Base-by-base conservation (phyloP, 1,139 yeast genomes). In the Taphrina communis region DNA sequence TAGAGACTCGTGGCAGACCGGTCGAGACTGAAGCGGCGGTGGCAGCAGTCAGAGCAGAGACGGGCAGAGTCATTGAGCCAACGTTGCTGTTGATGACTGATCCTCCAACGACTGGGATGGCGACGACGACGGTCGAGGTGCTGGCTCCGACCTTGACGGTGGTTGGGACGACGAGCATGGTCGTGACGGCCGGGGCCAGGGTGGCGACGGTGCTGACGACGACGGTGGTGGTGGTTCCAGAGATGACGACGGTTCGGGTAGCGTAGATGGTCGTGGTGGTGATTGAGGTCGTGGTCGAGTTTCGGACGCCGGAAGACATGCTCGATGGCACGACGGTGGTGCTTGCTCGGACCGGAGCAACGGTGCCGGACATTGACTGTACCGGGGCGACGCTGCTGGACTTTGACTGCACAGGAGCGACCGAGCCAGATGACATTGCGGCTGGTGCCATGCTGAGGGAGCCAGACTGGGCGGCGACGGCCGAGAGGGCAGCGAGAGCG, bases 101-200 rank as follows among this genome's bases (percentile, higher is more conserved):
- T 58, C 62, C 62, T 42, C 31, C 62, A 25, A 58, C 62, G 53
- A 58, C 62, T 12, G 62, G 62, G 53, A 58, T 58, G 62, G 44
- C 62, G 62, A 44, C 62, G 53, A 17, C 42, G 53, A 58, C 42
- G 41, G 53, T 44, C 51, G 17, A 19, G 12, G 14, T 6, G 38
- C 11, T 19, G 25, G n/a, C 11, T 8, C 50, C 31, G 50, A 56
- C 60, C 14, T 6, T 6, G 62, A 58, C 62, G 52, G 53, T 35
- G 41, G 42, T 36, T 25, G 62, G 53, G 50, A 58, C 62, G 42
- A 58, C 62, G 25, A 58, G 52, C 62, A 58, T 58, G 52, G 62
- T 58, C 14, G 62, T 58, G 52, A 53, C 62, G 17, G 38, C 42
- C 6, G 21, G 21, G 17, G 31, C 21, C 53, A 58, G 11, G 14